Base-by-base conservation (phyloP, 345 rosid species). In the Nephelium lappaceum region DNA sequence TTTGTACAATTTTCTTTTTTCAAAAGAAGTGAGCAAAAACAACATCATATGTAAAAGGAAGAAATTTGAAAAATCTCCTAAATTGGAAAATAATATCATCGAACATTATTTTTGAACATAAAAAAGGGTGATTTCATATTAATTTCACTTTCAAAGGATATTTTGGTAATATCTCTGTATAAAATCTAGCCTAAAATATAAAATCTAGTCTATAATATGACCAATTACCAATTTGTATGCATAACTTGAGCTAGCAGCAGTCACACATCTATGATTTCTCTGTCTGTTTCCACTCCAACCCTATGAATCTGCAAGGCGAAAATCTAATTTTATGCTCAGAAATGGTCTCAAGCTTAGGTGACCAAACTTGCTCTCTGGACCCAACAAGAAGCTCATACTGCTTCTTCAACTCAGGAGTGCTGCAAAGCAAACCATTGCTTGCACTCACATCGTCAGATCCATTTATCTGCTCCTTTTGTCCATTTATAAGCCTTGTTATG, bases 341-440 rank as follows among this genome's bases (percentile, higher is more conserved):
- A 63, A 95, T 93, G 11, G 98, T 91, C 81, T 95, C 92, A 61
- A 93, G 88, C 74, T 89, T 91, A 0, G 98, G 98, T 61, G 97
- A 95, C 98, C 98, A 93, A 11, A 89, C 60, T 61, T 95, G 91
- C 36, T 84, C 95, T 79, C 78, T 91, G 21, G 88, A 80, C 69
- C 98, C 88, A 11, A 93, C 98, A 18, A 95, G 83, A 81, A 80
- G 89, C 47, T 88, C 92, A 69, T 95, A 95, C 18, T 92, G 98
- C 80, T 93, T 95, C 89, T 91, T 86, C 90, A 95, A 75, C 85
- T 95, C 98, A n/a, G 98, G 98, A 3, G 98, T 92, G 83, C 91
- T 91, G 72, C 98, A 95, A 70, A 95, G 89, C 78, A 81, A 82
- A 19, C 79, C 78, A 58, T 42, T 69, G 38, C 82, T 75, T 41